Conservation (phyloP, 345 rosid genomes). For the Pugionium dolabratum region DNA sequence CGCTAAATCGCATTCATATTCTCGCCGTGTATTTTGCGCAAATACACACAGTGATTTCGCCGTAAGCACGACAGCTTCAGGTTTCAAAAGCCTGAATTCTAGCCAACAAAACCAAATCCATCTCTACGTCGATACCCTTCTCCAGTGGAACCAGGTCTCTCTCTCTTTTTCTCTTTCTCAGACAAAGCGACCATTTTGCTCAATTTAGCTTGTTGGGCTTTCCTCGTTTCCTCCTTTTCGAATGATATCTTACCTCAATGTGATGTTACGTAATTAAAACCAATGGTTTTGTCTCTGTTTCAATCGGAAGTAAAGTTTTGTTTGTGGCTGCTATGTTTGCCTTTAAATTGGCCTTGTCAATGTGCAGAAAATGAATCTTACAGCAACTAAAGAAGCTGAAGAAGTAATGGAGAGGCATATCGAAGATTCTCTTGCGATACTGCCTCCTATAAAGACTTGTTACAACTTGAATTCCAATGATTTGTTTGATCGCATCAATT, state of each 20-base stretch:
- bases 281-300: background rate
- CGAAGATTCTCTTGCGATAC: conserved; percentile 79
- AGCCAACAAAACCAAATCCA: conserved; percentile 64
- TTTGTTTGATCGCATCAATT: conserved; percentile 45
- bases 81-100: conserved; percentile 52
- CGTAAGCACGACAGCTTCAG: conserved; percentile 32
- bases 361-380: conserved; percentile 79
- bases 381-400: conserved; percentile 65
- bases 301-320: background rate
- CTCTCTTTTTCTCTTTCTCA: conserved; percentile 12
- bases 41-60: conserved; percentile 15
- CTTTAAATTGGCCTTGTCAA: background rate
- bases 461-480: conserved; percentile 45
- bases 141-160: conserved; percentile 81
- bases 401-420: conserved; percentile 84
- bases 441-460: conserved; percentile 57
- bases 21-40: conserved; percentile 14
- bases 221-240: background rate
- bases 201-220: background rate
- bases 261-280: background rate
- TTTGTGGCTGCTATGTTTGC: background rate
- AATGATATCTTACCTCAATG: background rate
- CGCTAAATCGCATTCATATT: conserved; percentile 30
- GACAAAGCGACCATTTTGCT: background rate
- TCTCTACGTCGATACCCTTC: conserved; percentile 68